Base-by-base conservation (phyloP, 495 filamentous ascomycete species). In the Hypomontagnella submonticulosa region DNA sequence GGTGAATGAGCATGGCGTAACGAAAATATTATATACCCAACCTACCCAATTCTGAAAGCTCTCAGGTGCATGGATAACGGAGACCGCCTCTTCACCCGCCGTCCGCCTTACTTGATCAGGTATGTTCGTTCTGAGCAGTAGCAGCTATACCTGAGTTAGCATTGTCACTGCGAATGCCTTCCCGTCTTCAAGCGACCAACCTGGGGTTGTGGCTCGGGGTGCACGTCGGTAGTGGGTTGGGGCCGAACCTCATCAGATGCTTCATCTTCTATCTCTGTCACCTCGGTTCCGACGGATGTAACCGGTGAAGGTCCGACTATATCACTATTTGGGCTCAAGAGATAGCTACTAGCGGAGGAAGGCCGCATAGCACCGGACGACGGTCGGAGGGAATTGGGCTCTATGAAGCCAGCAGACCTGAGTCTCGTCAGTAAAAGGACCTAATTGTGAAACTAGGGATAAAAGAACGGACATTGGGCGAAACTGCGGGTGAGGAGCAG, bases 11-110 rank as follows among this genome's bases (percentile, higher is more conserved):
- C 9, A 23, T 30, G 18, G 15, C 13, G 19, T 33, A 55, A 37
- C 6, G 16, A 32, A 30, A 33, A 20, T 23, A 46, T 10, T 2
- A 12, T 12, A 51, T 15, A 33, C 4, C 6, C 19, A 34, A 77
- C 88, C 78, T 70, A 94, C 90, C 84, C 93, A 93, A 54, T 84
- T 83, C 48, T 85, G 82, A 76, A 93, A 96, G 37, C 88, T 90
- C 66, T 89, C 77, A 3, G 92, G 92, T 16, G 90, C 91, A 78
- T 96, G 92, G 68, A 97, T 96, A 47, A 95, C 92, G 2, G 92
- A 96, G 57, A 89, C 82, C 18, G 91, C 85, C 51, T 94, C 91
- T 57, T 93, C 89, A 61, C 87, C 85, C 36, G 82, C 78, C 18
- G 83, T 80, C 56, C 79, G 77, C 67, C 81, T 82, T 57, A 81